Base-by-base conservation (phyloP, 148 eudicot species). In the Selenicereus undatus region DNA sequence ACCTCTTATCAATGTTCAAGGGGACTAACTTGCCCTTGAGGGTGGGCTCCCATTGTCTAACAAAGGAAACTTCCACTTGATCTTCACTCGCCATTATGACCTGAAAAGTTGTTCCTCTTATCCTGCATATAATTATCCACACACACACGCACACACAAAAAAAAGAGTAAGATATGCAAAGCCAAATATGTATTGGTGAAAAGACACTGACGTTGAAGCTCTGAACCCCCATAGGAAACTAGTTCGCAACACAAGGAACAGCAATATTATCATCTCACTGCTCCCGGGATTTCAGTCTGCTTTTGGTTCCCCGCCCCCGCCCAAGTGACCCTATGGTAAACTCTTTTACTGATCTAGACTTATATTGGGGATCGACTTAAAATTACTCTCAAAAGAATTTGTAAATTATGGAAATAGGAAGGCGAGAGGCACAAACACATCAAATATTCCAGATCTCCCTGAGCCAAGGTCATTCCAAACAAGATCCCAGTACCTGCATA, bases 1-100 rank as follows among this genome's bases (percentile, higher is more conserved):
- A 93, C 99, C 99, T 91, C 87, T 94, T 94, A 85, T 97, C 99
- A 27, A 94, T 91, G 82, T 94, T 92, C 79, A 97, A 84, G 30
- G 99, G 95, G 50, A 87, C 90, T 1, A 85, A 79, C 85, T 90
- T 90, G 81, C 91, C 98, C 84, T 81, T 83, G 32, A 87, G 90
- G 29, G 95, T 89, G 71, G 91, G 86, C 79, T 97, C 90, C 98
- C 98, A 97, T 71, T 82, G 86, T 83, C 93, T 90, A 72, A 85
- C 87, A 86, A 97, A 97, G 51, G 98, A 92, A 42, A 97, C 78
- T 88, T 97, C 99, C 3, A 97, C 87, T 78, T 88, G 91, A 60
- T 94, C 92, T 71, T 94, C 93, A 8, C 86, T 83, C 72, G 91
- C 82, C 65, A 86, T 69, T 64, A 91, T 86, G 66, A 92, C 92